Evolutionary conservation across 2,329 filamentous ascomycete species (phyloP).

Genomic region (Didymella sp.): DNA sequence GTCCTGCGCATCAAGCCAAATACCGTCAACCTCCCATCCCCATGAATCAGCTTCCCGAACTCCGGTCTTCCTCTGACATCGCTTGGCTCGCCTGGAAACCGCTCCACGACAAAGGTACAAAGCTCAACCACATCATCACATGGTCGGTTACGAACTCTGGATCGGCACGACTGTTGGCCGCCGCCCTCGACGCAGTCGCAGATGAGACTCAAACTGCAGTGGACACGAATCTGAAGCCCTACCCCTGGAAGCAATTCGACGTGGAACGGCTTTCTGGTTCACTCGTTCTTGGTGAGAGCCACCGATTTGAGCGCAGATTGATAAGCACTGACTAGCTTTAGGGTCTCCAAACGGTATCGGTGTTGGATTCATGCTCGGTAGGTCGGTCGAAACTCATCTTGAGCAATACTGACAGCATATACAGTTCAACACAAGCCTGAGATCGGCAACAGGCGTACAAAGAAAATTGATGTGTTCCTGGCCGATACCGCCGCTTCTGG

Average conservation of each 20-base stretch:
- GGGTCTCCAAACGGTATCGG: slow-evolving; percentile 16
- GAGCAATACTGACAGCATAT: neutral
- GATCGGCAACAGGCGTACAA: slow-evolving; percentile 7
- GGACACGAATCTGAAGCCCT: slow-evolving; percentile 6
- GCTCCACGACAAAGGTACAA: slow-evolving; percentile 3
- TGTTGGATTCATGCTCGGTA: slow-evolving; percentile 7
- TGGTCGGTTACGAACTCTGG: slow-evolving; percentile 10
- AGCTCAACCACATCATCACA: slow-evolving; percentile 11
- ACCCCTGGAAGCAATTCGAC: slow-evolving; percentile 6
- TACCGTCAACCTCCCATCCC: slow-evolving; percentile 7
- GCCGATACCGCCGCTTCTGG: slow-evolving; percentile 8
- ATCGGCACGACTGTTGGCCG: slow-evolving; percentile 1
- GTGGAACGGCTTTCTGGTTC: neutral
- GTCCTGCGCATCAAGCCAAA: slow-evolving; percentile 3
- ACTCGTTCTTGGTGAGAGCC: slow-evolving; percentile 2
- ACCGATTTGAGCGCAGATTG: neutral
- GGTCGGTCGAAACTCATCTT: neutral
- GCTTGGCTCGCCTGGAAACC: slow-evolving; percentile 14
- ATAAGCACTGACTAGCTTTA: neutral
- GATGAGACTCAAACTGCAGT: neutral
- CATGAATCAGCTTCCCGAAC: neutral
- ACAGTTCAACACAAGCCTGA: slow-evolving; percentile 13
- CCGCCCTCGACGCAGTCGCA: slow-evolving; percentile 2
- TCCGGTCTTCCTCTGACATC: slow-evolving; percentile 10
- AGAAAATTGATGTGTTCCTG: slow-evolving; percentile 7